Evolutionary conservation across 441 rosid species (phyloP).

Genomic region (Adansonia madagascariensis): DNA sequence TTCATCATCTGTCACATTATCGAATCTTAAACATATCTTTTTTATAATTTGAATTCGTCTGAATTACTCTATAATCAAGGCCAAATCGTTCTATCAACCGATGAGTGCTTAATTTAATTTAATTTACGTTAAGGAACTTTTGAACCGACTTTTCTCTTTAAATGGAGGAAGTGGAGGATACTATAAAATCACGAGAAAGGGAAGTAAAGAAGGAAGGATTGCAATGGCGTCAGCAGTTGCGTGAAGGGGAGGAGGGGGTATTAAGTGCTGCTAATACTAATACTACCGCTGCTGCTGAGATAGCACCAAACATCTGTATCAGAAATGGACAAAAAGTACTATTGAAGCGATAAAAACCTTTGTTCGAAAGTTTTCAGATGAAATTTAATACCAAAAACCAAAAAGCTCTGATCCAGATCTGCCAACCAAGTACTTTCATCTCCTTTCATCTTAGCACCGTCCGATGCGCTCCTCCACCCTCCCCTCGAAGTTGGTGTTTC

Average conservation of each 20-base stretch:
- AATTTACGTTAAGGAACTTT: too few species aligned
- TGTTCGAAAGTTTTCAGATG: neutral
- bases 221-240: constrained; percentile 28
- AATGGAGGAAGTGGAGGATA: neutral
- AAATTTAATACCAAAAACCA: constrained; percentile 4
- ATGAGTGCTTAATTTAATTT: too few species aligned
- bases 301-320: neutral
- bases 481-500: neutral
- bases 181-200: neutral
- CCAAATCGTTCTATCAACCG: too few species aligned
- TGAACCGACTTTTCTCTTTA: too few species aligned
- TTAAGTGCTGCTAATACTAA: too few species aligned
- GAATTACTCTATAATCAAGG: too few species aligned
- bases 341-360: neutral
- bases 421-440: neutral
- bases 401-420: neutral
- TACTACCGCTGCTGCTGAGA: too few species aligned
- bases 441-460: neutral
- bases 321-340: neutral
- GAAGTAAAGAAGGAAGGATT: neutral
- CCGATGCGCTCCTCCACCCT: neutral
- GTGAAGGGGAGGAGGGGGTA: constrained; percentile 9
- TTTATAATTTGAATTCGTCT: too few species aligned
- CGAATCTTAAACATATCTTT: too few species aligned
- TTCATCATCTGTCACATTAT: too few species aligned